Base-by-base conservation (phyloP, 2,329 filamentous ascomycete genomes). In the Diaporthe longicolla region DNA sequence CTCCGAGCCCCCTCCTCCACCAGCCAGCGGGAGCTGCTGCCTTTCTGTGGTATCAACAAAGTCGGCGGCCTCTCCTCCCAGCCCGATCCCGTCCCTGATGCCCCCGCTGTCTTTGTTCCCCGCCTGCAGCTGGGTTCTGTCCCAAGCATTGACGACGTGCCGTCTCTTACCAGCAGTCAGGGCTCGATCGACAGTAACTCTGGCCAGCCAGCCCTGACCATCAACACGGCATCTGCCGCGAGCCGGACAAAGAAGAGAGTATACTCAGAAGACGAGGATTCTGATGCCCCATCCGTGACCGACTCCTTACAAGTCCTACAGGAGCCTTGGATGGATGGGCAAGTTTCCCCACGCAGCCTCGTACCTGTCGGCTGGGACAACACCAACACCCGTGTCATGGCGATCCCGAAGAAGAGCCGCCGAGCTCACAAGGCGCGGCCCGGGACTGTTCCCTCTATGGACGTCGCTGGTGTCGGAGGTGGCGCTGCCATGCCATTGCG, bases 31-130 rank as follows among this genome's bases (percentile, higher is more conserved):
- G 95, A 97, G 80, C 86, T 97, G 6, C 85, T 92, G 10, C 94
- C 95, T 0, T 97, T 95, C 81, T 96, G 94, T 81, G 95, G 94
- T 35, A 88, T 97, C 77, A 89, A 94, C 84, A 95, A 92, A 79
- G 87, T 94, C 72, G 94, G 93, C 52, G 93, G 93, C 0, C 84
- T 92, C 55, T 89, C 88, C 40, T 85, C 88, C 37, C 93, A 95
- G 80, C 86, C 72, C 70, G 55, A 21, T 1, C 35, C 73, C 52
- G 43, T 72, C 40, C 75, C 74, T 52, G 48, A 48, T 45, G 45
- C 59, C 17, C 43, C 43, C 32, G 8, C 43, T 35, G 13, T 35
- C 54, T 45, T 32, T 79, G 24, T 72, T 74, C 45, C 72, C 75
- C 52, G 76, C 45, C 74, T 79, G 24, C 73, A 24, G 45, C 79